phyloP scores from a whole-genome alignment of 441 rosid species.

The Croton setiger region DNA sequence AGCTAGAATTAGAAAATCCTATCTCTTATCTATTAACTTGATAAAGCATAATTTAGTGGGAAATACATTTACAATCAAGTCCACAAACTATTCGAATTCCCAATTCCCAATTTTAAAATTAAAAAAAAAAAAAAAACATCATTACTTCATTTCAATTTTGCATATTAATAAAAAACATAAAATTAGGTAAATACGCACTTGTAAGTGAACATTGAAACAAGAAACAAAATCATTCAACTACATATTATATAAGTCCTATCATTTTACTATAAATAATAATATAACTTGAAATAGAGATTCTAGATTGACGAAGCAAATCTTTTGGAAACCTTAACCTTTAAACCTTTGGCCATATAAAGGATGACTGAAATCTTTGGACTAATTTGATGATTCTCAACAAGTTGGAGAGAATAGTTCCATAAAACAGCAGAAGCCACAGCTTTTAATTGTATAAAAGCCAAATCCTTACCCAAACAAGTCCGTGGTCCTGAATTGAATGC shows the following conservation, averaged over 20 bases:
- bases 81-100: too few relatives aligned
- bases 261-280: too few relatives aligned
- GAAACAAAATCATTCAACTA: background rate
- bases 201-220: background rate
- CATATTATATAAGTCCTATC: background rate
- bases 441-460: conserved; percentile 5
- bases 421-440: conserved; percentile 1
- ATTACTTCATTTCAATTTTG: too few relatives aligned
- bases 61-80: too few relatives aligned
- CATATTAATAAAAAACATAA: too few relatives aligned
- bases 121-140: too few relatives aligned
- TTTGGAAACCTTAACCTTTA: conserved; percentile 1
- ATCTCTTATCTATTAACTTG: too few relatives aligned
- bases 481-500: conserved; percentile 32
- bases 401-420: conserved; percentile 6
- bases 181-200: too few relatives aligned
- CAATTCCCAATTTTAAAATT: too few relatives aligned
- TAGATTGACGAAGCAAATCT: background rate
- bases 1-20: too few relatives aligned
- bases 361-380: background rate
- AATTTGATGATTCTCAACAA: background rate
- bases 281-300: too few relatives aligned
- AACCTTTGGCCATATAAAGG: background rate
- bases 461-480: conserved; percentile 32
- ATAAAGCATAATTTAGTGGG: too few relatives aligned